Evolutionary conservation across 1,284 basidiomycete species (phyloP).

Genomic region (Puccinia brachypodii): DNA sequence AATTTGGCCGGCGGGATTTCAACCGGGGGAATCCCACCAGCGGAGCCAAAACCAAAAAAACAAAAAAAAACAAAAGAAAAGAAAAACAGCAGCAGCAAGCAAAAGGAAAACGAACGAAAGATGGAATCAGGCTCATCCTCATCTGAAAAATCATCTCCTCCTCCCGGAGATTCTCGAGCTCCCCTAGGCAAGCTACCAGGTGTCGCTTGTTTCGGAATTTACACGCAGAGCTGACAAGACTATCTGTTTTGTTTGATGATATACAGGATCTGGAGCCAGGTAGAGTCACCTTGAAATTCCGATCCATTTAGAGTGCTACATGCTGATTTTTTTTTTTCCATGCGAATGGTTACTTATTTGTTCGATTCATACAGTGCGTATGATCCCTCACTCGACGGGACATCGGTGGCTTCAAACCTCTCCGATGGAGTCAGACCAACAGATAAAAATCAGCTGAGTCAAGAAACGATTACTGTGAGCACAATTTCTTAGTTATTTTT

Average conservation of each 20-base stretch:
- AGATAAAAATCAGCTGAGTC: slow-evolving; percentile 2
- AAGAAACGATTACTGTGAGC: slow-evolving; percentile 14
- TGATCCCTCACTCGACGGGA: slow-evolving; percentile 45
- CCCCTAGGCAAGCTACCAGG: slow-evolving; percentile 31
- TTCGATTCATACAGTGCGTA: slow-evolving; percentile 38
- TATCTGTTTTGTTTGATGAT: neutral
- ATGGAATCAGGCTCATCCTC: slow-evolving; percentile 15
- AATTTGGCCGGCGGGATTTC: too few relatives aligned
- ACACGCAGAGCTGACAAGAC: slow-evolving; percentile 12
- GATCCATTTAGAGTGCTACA: neutral
- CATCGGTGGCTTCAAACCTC: slow-evolving; percentile 29
- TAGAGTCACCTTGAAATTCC: neutral
- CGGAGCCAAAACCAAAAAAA: too few relatives aligned
- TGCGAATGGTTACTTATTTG: neutral
- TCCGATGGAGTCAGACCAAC: slow-evolving; percentile 9
- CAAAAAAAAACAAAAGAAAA: too few relatives aligned
- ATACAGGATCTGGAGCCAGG: slow-evolving; percentile 44
- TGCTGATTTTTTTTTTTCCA: neutral
- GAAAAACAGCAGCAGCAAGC: neutral
- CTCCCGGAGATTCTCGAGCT: slow-evolving; percentile 10
- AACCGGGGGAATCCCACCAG: too few relatives aligned
- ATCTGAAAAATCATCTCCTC: neutral
- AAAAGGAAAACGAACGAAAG: neutral
- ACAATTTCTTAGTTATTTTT: neutral
- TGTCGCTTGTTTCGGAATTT: neutral